Percentiles rank a stretch among this genome's conserved stretches.
phyloP scores from a whole-genome alignment of 257 asterid genomes.

The Rubia yunnanensis region DNA sequence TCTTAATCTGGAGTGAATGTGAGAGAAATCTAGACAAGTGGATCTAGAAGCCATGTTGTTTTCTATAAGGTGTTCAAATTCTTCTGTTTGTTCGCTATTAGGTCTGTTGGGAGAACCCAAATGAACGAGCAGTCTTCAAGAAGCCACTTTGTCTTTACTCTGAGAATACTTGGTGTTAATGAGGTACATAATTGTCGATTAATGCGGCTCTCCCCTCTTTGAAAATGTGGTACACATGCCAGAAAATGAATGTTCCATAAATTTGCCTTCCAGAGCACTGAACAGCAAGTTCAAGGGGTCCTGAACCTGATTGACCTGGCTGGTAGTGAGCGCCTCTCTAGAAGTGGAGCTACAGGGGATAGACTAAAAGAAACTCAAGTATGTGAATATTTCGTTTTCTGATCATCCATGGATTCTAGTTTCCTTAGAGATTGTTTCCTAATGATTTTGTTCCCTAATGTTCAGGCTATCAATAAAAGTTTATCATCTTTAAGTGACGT shows the following conservation, averaged over 20 bases:
- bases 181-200: slow-evolving; percentile 44
- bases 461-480: slow-evolving; percentile 90
- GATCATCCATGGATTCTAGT: not conserved
- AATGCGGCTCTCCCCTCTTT: not conserved
- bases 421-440: slow-evolving; percentile 3
- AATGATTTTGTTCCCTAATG: not conserved
- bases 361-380: slow-evolving; percentile 96
- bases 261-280: slow-evolving; percentile 49
- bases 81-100: slow-evolving; percentile 16
- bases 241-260: not conserved
- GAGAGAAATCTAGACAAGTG: not conserved
- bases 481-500: slow-evolving; percentile 90
- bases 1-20: not conserved
- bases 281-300: slow-evolving; percentile 89
- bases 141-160: slow-evolving; percentile 89
- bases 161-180: slow-evolving; percentile 69
- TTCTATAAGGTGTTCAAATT: not conserved
- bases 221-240: not conserved
- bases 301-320: slow-evolving; percentile 90
- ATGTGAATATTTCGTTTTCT: slow-evolving; percentile 7
- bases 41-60: not conserved
- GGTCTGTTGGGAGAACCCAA: slow-evolving; percentile 91
- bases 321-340: slow-evolving; percentile 96
- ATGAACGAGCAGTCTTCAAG: slow-evolving; percentile 95
- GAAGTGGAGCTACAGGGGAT: slow-evolving; percentile 90